These are phyloP conservation scores for Cardiospermum halicacabum DNA, from an alignment of 345 rosid genomes.

Conservation along the genomic window DNA sequence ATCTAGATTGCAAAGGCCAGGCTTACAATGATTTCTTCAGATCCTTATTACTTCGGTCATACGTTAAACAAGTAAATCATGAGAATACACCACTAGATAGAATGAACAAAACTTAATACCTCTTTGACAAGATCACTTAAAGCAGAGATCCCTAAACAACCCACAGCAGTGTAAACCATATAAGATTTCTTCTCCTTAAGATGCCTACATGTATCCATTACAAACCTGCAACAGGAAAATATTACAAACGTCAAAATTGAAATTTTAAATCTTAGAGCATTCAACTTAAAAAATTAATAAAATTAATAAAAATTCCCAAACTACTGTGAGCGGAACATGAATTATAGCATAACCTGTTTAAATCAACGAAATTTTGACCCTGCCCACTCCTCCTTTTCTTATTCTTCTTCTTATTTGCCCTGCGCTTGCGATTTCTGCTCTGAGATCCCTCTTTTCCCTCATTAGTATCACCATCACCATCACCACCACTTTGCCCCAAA, in stretches of 20 bases:
- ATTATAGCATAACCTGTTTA: conserved; percentile 46
- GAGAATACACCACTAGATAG: background rate
- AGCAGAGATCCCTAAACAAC: conserved; percentile 76
- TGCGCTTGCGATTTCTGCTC: conserved; percentile 34
- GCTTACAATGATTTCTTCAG: background rate
- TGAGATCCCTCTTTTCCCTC: conserved; percentile 26
- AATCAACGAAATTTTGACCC: conserved; percentile 37
- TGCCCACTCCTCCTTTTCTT: conserved; percentile 41
- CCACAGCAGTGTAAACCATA: conserved; percentile 85
- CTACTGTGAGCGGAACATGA: background rate
- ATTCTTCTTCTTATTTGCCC: conserved; percentile 46
- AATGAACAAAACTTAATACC: conserved; percentile 35
- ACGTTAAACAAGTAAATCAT: background rate
- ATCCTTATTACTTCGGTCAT: background rate
- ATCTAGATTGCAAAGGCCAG: background rate
- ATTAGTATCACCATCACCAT: conserved; percentile 18
- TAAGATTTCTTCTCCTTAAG: conserved; percentile 90
- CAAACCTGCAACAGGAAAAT: conserved; percentile 57
- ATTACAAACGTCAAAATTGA: background rate
- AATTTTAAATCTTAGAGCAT: background rate
- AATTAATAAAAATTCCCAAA: too few relatives aligned
- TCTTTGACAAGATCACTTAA: conserved; percentile 68
- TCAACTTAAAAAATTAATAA: background rate
- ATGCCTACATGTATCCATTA: conserved; percentile 66
- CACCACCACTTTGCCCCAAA: conserved; percentile 8